Evolutionary conservation across 768 basidiomycete genomes (phyloP), one percentile per base, ranked within the genome.

Genomic region (Polyporus arcularius): DNA sequence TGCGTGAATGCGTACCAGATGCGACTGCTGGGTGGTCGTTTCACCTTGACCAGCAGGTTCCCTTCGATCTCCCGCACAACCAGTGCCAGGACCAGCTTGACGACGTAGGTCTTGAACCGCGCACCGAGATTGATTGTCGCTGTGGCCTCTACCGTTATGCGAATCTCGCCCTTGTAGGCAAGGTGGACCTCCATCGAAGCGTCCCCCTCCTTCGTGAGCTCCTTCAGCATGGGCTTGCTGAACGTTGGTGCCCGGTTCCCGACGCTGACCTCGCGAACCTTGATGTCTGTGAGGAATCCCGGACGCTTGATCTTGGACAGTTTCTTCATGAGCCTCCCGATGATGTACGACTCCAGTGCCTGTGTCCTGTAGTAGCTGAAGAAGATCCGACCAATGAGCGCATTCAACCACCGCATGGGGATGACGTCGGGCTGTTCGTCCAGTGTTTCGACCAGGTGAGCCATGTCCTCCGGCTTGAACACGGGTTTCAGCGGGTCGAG

Each of bases 161-260:
- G 84, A 28, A 98, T 77, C 70, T 94, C 93, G 49, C 95, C 94
- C 71, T 90, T 89, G 79, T 91, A 96, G 12, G 79, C 80, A 28
- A 96, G 74, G 63, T 90, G 88, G 6, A 96, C 84, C 69, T 98
- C 96, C 69, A 98, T 78, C 4, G 92, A 82, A 0, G 94, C 94
- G 65, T 96, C 92, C 16, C 97, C 97, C 58, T 97, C 94, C 65
- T 89, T 87, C 1, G 94, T 96, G 56, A 98, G 85, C 68, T 98
- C 94, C 76, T 98, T 98, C 57, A 99, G 80, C 96, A 98, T 98
- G 3, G 97, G 97, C 65, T 96, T 96, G 80, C 90, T 93, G 63
- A 98, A 82, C 64, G 90, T 90, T 3, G 96, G 94, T 0, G 92
- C 82, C 55, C 79, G 86, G 67, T 86, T 85, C 10, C 96, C 96